Evolutionary conservation across 805 yeast genomes (phyloP).

Genomic region (Metschnikowia santaceciliae): DNA sequence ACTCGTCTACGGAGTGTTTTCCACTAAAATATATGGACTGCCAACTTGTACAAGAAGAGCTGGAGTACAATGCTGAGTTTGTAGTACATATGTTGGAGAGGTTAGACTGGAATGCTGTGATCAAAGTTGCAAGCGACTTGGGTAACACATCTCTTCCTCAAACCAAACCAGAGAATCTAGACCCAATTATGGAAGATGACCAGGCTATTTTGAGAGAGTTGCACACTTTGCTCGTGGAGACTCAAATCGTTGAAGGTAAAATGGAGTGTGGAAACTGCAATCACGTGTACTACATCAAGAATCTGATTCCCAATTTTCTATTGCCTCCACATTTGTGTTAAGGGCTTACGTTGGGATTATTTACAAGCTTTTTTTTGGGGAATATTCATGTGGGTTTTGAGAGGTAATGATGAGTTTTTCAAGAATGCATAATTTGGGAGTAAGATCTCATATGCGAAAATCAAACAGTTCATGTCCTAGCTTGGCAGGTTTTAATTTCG

Average conservation of each 20-base stretch:
- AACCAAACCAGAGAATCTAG: conserved; percentile 55
- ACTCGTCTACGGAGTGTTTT: conserved; percentile 66
- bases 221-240: conserved; percentile 75
- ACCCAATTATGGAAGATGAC: conserved; percentile 49
- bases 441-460: neutral
- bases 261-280: conserved; percentile 86
- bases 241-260: conserved; percentile 81
- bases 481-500: neutral
- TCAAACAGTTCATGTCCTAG: neutral
- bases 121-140: conserved; percentile 70
- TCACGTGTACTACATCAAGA: conserved; percentile 85
- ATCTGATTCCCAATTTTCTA: conserved; percentile 88
- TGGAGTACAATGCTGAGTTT: conserved; percentile 81
- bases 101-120: conserved; percentile 83
- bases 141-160: conserved; percentile 31
- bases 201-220: conserved; percentile 64
- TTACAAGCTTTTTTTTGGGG: neutral
- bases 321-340: conserved; percentile 88
- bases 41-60: conserved; percentile 69
- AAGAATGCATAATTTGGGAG: neutral
- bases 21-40: conserved; percentile 72
- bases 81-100: conserved; percentile 71
- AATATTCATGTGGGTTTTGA: neutral
- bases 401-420: neutral
- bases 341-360: neutral